A percentile compares a stretch with the other conserved stretches of the same genome.
Evolutionary conservation across 257 asterid species (phyloP).

Genomic region (Thymus quinquecostatus): DNA sequence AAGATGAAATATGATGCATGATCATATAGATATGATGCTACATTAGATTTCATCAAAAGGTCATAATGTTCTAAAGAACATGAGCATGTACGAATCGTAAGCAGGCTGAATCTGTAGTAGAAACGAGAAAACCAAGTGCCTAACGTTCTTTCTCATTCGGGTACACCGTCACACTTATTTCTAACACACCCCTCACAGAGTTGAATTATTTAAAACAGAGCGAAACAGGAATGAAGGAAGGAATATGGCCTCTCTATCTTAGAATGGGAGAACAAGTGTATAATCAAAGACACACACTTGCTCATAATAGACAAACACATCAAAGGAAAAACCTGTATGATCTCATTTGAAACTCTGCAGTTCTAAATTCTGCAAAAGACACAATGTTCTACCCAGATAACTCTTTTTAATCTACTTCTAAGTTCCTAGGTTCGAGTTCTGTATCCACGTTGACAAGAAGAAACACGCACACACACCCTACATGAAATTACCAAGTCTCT

Average conservation of each 20-base stretch:
- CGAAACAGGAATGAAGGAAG: background rate
- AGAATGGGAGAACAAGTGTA: background rate
- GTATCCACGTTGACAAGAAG: background rate
- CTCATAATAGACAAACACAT: background rate
- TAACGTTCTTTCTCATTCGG: background rate
- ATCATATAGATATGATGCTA: conserved; percentile 1
- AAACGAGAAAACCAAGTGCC: background rate
- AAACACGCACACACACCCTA: background rate
- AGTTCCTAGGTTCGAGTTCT: conserved; percentile 17
- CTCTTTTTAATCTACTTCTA: background rate
- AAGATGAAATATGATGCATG: background rate
- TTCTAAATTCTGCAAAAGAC: background rate
- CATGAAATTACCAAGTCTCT: background rate
- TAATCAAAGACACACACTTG: background rate
- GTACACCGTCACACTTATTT: background rate
- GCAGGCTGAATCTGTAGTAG: background rate
- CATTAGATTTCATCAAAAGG: background rate
- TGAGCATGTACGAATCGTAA: background rate
- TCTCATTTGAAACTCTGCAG: background rate
- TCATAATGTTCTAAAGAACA: background rate
- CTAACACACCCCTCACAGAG: background rate
- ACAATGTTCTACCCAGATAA: background rate
- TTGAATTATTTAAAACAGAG: background rate
- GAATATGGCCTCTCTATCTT: background rate
- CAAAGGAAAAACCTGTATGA: background rate